These are phyloP conservation scores for Salix arbutifolia DNA, from an alignment of 345 rosid genomes.

Conservation along the genomic window DNA sequence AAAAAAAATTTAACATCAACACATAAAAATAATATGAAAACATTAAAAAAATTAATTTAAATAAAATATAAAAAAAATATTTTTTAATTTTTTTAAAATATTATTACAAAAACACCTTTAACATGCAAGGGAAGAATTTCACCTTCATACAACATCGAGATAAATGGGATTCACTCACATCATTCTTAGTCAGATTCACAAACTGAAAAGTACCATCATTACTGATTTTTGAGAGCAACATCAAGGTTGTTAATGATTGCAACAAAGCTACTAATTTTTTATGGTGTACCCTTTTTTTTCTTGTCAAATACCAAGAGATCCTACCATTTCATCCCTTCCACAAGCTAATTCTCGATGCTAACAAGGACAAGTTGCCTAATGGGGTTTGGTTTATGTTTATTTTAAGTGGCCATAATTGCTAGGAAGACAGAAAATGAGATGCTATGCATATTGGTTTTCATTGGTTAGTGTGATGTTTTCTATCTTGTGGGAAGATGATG, in stretches of 20 bases:
- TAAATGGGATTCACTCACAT: not conserved
- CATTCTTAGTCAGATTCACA: not conserved
- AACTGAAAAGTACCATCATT: not conserved
- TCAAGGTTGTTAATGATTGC: slow-evolving; percentile 2
- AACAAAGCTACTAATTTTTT: not conserved
- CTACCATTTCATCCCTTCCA: too few relatives aligned
- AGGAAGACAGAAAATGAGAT: slow-evolving; percentile 12
- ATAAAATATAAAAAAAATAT: too few relatives aligned
- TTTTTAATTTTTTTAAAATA: too few relatives aligned
- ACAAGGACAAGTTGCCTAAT: slow-evolving; percentile 1
- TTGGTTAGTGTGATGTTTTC: not conserved
- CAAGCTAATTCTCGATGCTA: not conserved
- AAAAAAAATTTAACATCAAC: too few relatives aligned
- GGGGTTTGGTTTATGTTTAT: not conserved
- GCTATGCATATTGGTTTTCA: not conserved
- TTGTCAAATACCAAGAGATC: not conserved
- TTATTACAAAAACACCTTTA: too few relatives aligned
- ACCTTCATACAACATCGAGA: not conserved
- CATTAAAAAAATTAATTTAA: too few relatives aligned
- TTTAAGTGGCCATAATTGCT: slow-evolving; percentile 3
- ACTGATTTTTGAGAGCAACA: too few relatives aligned
- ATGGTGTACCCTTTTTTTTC: not conserved
- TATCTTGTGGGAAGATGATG: not conserved
- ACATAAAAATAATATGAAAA: too few relatives aligned
- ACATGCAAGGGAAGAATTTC: not conserved